Percentiles rank a stretch among this genome's conserved stretches.
Conservation (phyloP, 345 rosid species). For the Arabidopsis suecica region DNA sequence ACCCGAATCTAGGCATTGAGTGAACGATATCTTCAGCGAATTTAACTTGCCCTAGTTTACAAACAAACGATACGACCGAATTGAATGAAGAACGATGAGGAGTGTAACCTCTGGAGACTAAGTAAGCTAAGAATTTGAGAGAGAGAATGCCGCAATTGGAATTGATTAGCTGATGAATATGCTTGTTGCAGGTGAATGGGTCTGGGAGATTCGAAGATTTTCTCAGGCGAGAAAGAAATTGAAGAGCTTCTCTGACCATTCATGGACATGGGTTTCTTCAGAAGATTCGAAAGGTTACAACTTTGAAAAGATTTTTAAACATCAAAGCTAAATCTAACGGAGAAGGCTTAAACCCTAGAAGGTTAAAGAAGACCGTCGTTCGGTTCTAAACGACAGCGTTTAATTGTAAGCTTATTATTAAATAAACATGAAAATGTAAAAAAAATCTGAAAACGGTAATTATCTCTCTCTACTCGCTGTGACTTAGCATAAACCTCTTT, state of each 20-base stretch:
- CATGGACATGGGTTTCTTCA: constrained; percentile 44
- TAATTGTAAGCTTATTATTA: no score
- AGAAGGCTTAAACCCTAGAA: constrained; percentile 43
- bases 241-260: constrained; percentile 47
- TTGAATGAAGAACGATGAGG: constrained; percentile 58
- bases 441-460: no score
- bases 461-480: background rate
- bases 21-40: constrained; percentile 46
- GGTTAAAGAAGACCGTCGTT: background rate
- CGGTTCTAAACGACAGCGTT: no score
- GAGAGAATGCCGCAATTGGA: constrained; percentile 50
- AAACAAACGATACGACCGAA: constrained; percentile 47
- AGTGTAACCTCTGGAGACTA: constrained; percentile 48
- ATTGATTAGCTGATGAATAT: constrained; percentile 48
- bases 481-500: constrained; percentile 39
- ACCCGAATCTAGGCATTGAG: constrained; percentile 47
- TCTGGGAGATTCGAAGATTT: constrained; percentile 35
- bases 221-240: constrained; percentile 46
- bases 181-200: constrained; percentile 47
- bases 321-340: constrained; percentile 1
- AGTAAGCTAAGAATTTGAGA: constrained; percentile 48
- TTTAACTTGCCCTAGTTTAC: constrained; percentile 41
- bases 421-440: no score
- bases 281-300: constrained; percentile 15
- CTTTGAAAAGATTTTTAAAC: background rate